Conservation (phyloP, 2,329 filamentous ascomycete genomes). For the Thyridium curvatum region DNA sequence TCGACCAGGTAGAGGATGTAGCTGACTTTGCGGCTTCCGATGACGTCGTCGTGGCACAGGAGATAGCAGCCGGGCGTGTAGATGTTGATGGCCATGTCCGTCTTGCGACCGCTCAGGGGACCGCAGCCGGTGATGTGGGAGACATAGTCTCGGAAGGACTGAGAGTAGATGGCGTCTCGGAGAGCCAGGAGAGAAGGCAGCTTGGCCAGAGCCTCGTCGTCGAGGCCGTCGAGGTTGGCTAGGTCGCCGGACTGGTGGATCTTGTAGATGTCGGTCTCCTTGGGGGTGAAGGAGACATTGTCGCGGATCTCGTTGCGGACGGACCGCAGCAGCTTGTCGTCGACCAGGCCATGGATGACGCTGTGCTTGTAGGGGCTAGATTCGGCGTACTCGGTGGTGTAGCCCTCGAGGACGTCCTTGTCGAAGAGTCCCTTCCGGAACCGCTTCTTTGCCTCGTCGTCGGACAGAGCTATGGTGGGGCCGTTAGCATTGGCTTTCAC, state of each 20-base stretch:
- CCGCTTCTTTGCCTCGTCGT: slow-evolving; percentile 45
- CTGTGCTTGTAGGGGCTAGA: slow-evolving; percentile 82
- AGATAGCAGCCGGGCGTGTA: slow-evolving; percentile 96
- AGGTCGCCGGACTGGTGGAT: slow-evolving; percentile 98
- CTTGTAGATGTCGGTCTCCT: slow-evolving; percentile 99
- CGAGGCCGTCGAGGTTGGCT: slow-evolving; percentile 90
- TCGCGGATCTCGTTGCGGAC: slow-evolving; percentile 85
- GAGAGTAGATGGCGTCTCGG: slow-evolving; percentile 92
- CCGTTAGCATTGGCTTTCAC: slow-evolving; percentile 2
- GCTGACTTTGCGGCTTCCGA: slow-evolving; percentile 90
- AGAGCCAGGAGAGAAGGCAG: slow-evolving; percentile 84
- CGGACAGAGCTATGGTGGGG: slow-evolving; percentile 33
- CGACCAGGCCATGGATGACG: slow-evolving; percentile 76
- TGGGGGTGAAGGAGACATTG: slow-evolving; percentile 92
- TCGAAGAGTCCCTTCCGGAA: slow-evolving; percentile 65
- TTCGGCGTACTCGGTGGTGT: slow-evolving; percentile 55
- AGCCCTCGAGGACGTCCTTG: slow-evolving; percentile 46
- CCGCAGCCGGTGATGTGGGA: slow-evolving; percentile 81
- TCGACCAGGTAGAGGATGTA: slow-evolving; percentile 96
- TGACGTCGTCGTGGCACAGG: slow-evolving; percentile 96
- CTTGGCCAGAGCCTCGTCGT: slow-evolving; percentile 76
- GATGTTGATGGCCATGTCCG: slow-evolving; percentile 96
- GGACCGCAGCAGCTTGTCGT: slow-evolving; percentile 73
- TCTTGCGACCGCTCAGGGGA: slow-evolving; percentile 84
- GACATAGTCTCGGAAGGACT: slow-evolving; percentile 82